Base-by-base conservation (phyloP, 768 basidiomycete genomes). In the Strobilomyces dryophilus region DNA sequence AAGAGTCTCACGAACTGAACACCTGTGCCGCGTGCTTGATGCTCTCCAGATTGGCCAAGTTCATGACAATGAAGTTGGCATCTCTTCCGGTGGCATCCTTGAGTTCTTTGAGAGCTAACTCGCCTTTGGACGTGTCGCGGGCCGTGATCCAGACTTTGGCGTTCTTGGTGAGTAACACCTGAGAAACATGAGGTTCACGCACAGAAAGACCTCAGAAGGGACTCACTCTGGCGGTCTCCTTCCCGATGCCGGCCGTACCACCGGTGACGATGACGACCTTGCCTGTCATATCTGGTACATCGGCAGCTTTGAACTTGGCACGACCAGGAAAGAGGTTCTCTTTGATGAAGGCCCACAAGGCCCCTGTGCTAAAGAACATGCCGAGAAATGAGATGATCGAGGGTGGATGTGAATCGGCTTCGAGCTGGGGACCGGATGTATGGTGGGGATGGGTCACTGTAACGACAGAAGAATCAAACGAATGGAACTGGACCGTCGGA, bases 241-340 rank as follows among this genome's bases (percentile, higher is more conserved):
- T 79, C 1, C 80, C 80, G 21, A 81, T 71, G 5, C 80, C 79
- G 2, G 74, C 66, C 50, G 77, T 80, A 1, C 67, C 77, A 5
- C 81, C 81, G 0, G 69, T 80, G 17, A 82, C 63, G 26, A 74
- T 60, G 45, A 67, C 61, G 21, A 72, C 71, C 55, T 69, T 75
- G 24, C 70, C 69, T 9, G 66, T 52, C 55, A 74, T 64, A 56
- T 74, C 71, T 21, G 73, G 73, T 8, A 74, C 61, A 35, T 74
- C 65, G 15, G 49, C 49, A 9, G 53, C 57, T 6, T 43, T 62
- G 57, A 61, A 71, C 36, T 27, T 60, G 27, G 59, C 6, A 10
- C 48, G 53, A 15, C 71, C 71, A 41, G 68, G 63, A 42, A 54
- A 66, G 10, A 57, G 0, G 9, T 14, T 49, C 20, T 61, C 55